Base-by-base conservation (phyloP, 2,329 filamentous ascomycete genomes). In the Trichoderma atroviride region DNA sequence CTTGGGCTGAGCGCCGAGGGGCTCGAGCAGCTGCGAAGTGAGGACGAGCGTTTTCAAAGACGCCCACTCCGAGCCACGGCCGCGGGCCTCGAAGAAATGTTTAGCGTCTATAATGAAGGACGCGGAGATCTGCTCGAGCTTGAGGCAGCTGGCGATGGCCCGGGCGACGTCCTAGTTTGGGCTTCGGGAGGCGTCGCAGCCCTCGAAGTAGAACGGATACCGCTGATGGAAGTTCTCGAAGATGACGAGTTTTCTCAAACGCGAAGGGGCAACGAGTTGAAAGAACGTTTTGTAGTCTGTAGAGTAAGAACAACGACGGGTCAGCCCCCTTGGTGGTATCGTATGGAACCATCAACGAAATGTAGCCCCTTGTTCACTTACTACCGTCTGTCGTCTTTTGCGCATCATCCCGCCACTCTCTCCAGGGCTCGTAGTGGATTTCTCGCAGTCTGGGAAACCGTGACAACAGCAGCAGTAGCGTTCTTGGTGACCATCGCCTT, bases 351-450 rank as follows among this genome's bases (percentile, higher is more conserved):
- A 7, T 19, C 37, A 43, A 10, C 19, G 37, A 43, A 5, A 10
- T 4, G 40, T 3, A n/a, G 40, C 5, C 6, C 19, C 5, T n/a
- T 19, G 10, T 19, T 10, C 40, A n/a, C 64, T 67, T 37, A 67
- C 64, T 14, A 35, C 14, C 16, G 27, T 67, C 55, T 24, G 11
- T 37, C 16, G 0, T 16, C 14, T 13, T 16, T n/a, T n/a, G 35
- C 58, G n/a, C 19, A 67, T 19, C 13, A 50, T n/a, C 22, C 50
- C 52, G 5, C 73, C 73, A 78, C 71, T 77, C 74, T 70, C 75
- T 77, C 77, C 77, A 79, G 69, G 78, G 78, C 73, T 80, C 77
- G 73, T 77, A 81, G 70, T 77, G 73, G 67, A 81, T 70, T 72
- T 80, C 76, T 71, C 75, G 72, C 69, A 81, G 74, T 71, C 71